Base-by-base conservation (phyloP, 2,329 filamentous ascomycete genomes). In the Talaromyces verruculosus region DNA sequence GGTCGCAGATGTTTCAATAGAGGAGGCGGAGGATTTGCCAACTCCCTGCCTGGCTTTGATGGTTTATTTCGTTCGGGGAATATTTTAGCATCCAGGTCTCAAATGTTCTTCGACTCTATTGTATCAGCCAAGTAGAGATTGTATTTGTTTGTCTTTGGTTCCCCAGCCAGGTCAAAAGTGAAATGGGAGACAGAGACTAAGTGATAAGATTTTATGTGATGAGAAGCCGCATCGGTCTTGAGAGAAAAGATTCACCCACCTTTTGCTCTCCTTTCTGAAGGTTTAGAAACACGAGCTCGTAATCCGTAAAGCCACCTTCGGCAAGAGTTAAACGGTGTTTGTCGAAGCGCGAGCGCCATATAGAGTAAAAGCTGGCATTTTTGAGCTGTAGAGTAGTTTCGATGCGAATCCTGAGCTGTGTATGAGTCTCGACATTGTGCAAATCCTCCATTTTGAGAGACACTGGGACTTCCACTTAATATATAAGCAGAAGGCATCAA, bases 351-450 rank as follows among this genome's bases (percentile, higher is more conserved):
- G 64, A 58, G 49, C 25, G 49, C 59, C 64, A 37, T 65, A 63
- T 13, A 65, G 51, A 62, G 58, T 65, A 43, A 65, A 65, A 39
- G 59, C 59, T 13, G 64, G 49, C 64, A 65, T 65, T 65, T 62
- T 65, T n/a, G 39, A 57, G 49, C 11, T 30, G 49, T 62, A n/a
- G 5, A 49, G 22, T 17, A 57, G 39, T 65, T 37, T 63, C 19
- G 59, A 58, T n/a, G 22, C 22, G 59, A 51, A 58, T 65, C 7
- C 13, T 10, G 45, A 22, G 11, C 39, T 63, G n/a, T 22, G 11
- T 19, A 25, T 11, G 39, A 64, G 28, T 11, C 25, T 65, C 13
- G 57, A 47, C 63, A 65, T 65, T 25, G 37, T 28, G 35, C 6
- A 43, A 37, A 22, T 17, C 37, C 28, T 19, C 7, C 19, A 58